Evolutionary conservation across 2,329 filamentous ascomycete species (phyloP), one percentile per base, ranked within the genome.

Genomic region (Myotisia sp.): DNA sequence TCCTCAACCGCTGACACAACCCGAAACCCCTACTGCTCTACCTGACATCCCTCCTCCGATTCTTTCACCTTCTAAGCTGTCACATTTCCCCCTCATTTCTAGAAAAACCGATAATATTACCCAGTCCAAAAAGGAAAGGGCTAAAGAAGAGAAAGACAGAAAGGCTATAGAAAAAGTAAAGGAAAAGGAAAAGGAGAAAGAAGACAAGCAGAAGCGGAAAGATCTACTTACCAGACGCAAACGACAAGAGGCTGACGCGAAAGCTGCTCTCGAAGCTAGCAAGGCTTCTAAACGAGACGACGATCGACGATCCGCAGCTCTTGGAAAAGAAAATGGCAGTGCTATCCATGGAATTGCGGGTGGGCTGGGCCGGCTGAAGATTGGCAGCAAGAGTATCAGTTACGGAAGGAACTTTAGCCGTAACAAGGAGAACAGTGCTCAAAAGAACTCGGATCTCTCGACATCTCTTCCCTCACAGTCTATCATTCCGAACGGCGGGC

Each of bases 381-480:
- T 76, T 36, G 74, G 74, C 6, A 83, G 77, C 54, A 87, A 82
- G 61, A 85, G 81, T 42, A 70, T 92, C 62, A 72, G 80, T 31
- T 73, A 77, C 26, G 20, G 27, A 12, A 28, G 34, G 42, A 83
- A 79, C 55, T 79, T 80, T 3, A 44, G 39, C 33, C 58, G 55
- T 34, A 52, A 58, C 16, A 56, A 54, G 41, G 56, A 62, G 26
- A 57, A 52, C 35, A 47, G 51, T 30, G 50, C 47, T 12, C 13
- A 34, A n/a, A 35, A 23, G 14, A 28, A 29, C 6, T 29, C 31
- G 18, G 37, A 41, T 10, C 16, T 31, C 10, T 37, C 41, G 19
- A n/a, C 29, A n/a, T n/a, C n/a, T n/a, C n/a, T n/a, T n/a, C n/a
- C n/a, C n/a, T n/a, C n/a, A n/a, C n/a, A n/a, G n/a, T n/a, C n/a